These are phyloP conservation scores for Aspergillus sparsus DNA, from an alignment of 495 filamentous ascomycete genomes.

Conservation along the genomic window DNA sequence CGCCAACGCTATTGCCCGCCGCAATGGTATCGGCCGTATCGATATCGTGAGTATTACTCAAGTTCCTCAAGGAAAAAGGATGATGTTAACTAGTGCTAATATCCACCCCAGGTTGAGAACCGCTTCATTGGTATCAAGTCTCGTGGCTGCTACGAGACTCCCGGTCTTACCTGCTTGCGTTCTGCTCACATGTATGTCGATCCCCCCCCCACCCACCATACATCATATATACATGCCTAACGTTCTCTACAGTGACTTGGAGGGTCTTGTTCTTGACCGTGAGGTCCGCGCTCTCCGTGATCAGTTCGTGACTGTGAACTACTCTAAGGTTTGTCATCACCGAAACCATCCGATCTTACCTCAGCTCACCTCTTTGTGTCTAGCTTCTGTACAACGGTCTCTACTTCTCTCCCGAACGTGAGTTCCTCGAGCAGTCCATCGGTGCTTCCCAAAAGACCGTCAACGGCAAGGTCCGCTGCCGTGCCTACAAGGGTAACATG, in stretches of 20 bases:
- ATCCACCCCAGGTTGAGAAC: conserved; percentile 58
- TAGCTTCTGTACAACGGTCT: conserved; percentile 43
- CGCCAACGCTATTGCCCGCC: conserved; percentile 74
- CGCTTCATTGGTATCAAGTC: conserved; percentile 84
- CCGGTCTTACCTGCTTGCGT: conserved; percentile 69
- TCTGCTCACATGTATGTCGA: conserved; percentile 61
- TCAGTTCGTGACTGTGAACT: conserved; percentile 72
- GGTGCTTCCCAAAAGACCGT: conserved; percentile 66
- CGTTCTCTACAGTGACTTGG: conserved; percentile 55
- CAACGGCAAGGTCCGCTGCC: conserved; percentile 70
- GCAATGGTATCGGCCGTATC: conserved; percentile 80
- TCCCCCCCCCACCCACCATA: background rate
- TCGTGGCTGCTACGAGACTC: conserved; percentile 90
- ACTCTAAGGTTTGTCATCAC: conserved; percentile 48
- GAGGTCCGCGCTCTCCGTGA: conserved; percentile 84
- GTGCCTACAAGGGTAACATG: conserved; percentile 75
- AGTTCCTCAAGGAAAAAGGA: background rate
- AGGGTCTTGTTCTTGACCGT: conserved; percentile 82
- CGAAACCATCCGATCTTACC: background rate
- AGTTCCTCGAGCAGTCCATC: conserved; percentile 75
- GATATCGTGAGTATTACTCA: conserved; percentile 61
- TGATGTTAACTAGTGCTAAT: background rate
- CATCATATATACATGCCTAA: background rate
- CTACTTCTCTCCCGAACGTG: conserved; percentile 77
- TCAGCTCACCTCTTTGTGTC: conserved; percentile 22